Evolutionary conservation across 306 rosid species (phyloP), one percentile per base, ranked within the genome.

Genomic region (Neltuma alba): DNA sequence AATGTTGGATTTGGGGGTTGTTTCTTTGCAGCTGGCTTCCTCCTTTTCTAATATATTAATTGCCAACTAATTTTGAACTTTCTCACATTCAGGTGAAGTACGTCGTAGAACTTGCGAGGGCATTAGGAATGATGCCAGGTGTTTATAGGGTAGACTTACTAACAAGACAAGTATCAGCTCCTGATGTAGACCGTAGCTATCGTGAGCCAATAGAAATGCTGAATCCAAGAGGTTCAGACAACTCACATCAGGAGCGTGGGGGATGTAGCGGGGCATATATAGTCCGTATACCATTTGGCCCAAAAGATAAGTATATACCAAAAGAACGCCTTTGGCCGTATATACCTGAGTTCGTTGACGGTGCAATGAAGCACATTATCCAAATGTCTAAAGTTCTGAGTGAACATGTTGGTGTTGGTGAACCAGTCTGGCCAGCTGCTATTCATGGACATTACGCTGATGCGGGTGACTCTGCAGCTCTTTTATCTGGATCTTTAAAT

Each of bases 381-480:
- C 99, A 95, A 87, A 91, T 95, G 92, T 92, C 99, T 38, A 91
- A 86, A 80, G 94, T 80, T 87, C 92, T 95, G 63, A 95, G 97
- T 79, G 97, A 95, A 79, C 97, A 95, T 81, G 82, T 89, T 72
- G 90, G 97, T 62, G 80, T 79, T 28, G 98, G 92, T 68, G 89
- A 82, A 75, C 90, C 98, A 31, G 88, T 95, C 81, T 92, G 99
- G 97, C 98, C 99, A 5, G 92, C 84, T 84, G 95, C 98, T 54
- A 90, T 95, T 80, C 99, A 95, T 28, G 99, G 99, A 55, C 99
- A 95, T 87, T 95, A 95, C 84, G 99, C 99, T n/a, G 99, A 95
- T 95, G 99, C 99, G 0, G 99, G 99, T 64, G 99, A 95, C 79
- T 95, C 99, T 80, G 90, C 95, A 52, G 96, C 99, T 47, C 96